Base-by-base conservation (phyloP, 169 alveolate species). In the Plasmodium malariae region DNA sequence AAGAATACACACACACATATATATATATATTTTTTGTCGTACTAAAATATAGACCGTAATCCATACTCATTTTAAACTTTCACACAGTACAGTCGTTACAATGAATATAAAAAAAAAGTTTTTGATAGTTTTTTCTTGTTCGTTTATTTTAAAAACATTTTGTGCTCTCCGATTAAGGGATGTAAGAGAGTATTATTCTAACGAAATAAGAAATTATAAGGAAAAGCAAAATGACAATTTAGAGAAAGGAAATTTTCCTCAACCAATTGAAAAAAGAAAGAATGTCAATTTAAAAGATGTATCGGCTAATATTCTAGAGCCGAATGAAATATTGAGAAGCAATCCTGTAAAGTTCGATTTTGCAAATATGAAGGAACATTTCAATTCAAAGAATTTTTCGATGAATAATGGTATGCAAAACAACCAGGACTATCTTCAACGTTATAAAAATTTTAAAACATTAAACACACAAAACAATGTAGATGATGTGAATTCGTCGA, bases 41-140 rank as follows among this genome's bases (percentile, higher is more conserved):
- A n/a, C n/a, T n/a, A n/a, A n/a, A n/a, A n/a, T n/a, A n/a, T n/a
- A n/a, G n/a, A n/a, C n/a, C n/a, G n/a, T n/a, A n/a, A n/a, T n/a
- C n/a, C n/a, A n/a, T n/a, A n/a, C n/a, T n/a, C n/a, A n/a, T n/a
- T n/a, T n/a, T n/a, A n/a, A n/a, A n/a, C n/a, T n/a, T n/a, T n/a
- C n/a, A n/a, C n/a, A n/a, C n/a, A n/a, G n/a, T 37, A 0, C 36
- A 67, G 76, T 67, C 28, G 45, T 48, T 54, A 73, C 45, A 73
- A 73, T 73, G 87, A 17, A 40, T 36, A 21, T 67, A 67, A 67
- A 73, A 60, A 73, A 51, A 54, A n/a, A 40, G 6, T 73, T 51
- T 26, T 30, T 36, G 3, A n/a, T 40, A 73, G 34, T 73, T 32
- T 73, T 54, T 73, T 17, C 59, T n/a, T 73, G 3, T 62, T 40